Evolutionary conservation across 1,139 yeast species (phyloP).

Genomic region (Hanseniaspora gamundiae): DNA sequence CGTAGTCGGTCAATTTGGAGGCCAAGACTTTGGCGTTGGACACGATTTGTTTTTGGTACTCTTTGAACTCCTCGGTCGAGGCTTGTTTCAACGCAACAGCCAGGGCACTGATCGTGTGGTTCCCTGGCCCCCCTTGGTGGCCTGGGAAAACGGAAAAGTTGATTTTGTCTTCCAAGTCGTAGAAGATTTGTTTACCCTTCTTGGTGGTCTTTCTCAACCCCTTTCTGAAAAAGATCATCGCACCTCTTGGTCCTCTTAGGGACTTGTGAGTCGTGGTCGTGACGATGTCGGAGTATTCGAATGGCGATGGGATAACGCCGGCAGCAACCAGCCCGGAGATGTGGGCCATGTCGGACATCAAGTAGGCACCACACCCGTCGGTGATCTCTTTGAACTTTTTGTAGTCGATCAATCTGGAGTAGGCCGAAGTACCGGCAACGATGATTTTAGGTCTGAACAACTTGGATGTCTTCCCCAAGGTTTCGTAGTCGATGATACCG

Average conservation of each 20-base stretch:
- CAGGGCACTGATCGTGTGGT: constrained; percentile 90
- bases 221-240: constrained; percentile 93
- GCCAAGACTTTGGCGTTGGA: constrained; percentile 74
- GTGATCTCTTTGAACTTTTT: constrained; percentile 81
- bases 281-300: constrained; percentile 88
- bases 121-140: constrained; percentile 98
- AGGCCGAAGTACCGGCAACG: constrained; percentile 95
- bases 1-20: constrained; percentile 48
- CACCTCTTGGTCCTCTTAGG: constrained; percentile 97
- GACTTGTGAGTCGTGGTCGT: constrained; percentile 97
- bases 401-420: constrained; percentile 85
- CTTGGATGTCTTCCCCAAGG: constrained; percentile 68
- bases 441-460: constrained; percentile 89
- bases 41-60: constrained; percentile 74
- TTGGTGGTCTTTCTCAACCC: constrained; percentile 75
- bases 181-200: constrained; percentile 77
- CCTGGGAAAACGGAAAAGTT: constrained; percentile 97
- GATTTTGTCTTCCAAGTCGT: constrained; percentile 80
- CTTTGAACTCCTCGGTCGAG: constrained; percentile 68
- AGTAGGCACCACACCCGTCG: constrained; percentile 85
- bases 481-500: constrained; percentile 86
- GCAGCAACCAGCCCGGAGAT: constrained; percentile 92
- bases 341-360: constrained; percentile 93
- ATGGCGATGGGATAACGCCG: constrained; percentile 84
- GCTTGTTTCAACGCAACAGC: constrained; percentile 94